Percentiles rank a stretch among this genome's conserved stretches.
These are phyloP conservation scores for Elasticomyces elasticus DNA, from an alignment of 495 filamentous ascomycete species.

Conservation along the genomic window DNA sequence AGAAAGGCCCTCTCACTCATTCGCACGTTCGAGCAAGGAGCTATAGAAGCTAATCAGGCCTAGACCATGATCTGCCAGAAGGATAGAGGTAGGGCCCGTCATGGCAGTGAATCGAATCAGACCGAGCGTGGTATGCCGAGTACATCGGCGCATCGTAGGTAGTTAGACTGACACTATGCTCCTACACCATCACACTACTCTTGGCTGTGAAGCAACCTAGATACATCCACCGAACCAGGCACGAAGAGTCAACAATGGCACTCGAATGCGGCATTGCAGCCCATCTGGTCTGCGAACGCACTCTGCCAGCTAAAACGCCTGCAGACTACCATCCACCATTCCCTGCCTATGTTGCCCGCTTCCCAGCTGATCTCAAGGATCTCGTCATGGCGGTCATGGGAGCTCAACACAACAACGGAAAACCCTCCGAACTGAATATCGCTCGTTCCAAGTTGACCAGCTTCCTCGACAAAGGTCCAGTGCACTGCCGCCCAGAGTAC, in stretches of 20 bases:
- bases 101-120: too few species aligned
- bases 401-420: constrained; percentile 16
- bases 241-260: neutral
- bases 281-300: neutral
- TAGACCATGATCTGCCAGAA: too few species aligned
- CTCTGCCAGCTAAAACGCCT: neutral
- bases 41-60: too few species aligned
- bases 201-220: too few species aligned
- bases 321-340: constrained; percentile 16
- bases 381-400: constrained; percentile 31
- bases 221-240: too few species aligned
- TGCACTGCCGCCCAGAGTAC: constrained; percentile 14
- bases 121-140: too few species aligned
- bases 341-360: constrained; percentile 23
- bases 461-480: neutral
- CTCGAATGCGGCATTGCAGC: neutral
- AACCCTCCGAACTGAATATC: constrained; percentile 5
- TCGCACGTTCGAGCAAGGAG: too few species aligned
- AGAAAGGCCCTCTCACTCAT: too few species aligned
- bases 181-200: too few species aligned
- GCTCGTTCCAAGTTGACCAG: neutral
- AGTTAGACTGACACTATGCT: too few species aligned
- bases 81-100: too few species aligned
- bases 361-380: constrained; percentile 21
- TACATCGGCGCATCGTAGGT: too few species aligned